These are phyloP conservation scores for Pyracantha coccinea DNA, from an alignment of 331 rosid species.

Conservation along the genomic window DNA sequence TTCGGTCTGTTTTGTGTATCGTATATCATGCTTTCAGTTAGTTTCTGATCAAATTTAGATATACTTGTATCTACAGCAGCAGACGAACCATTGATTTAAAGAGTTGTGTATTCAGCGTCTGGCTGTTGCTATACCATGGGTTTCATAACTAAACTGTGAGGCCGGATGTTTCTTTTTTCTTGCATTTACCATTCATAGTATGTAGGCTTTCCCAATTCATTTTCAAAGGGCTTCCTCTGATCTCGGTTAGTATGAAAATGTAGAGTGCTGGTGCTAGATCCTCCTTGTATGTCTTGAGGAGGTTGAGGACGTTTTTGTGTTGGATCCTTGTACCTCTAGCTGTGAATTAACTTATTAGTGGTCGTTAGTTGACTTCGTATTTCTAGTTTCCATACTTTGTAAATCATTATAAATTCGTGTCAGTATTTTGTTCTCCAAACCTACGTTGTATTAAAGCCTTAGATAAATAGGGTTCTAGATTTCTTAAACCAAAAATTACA, in stretches of 20 bases:
- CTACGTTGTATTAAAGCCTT: too few relatives aligned
- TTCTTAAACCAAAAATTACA: too few relatives aligned
- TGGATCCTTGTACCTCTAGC: too few relatives aligned
- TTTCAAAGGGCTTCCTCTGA: neutral
- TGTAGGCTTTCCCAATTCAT: too few relatives aligned
- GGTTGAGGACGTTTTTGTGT: neutral
- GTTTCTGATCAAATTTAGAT: neutral
- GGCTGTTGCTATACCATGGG: neutral
- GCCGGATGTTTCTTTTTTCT: neutral
- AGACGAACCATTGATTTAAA: neutral
- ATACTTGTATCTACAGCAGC: neutral
- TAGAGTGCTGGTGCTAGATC: neutral
- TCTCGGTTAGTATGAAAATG: neutral
- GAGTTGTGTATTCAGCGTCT: neutral
- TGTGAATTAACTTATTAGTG: too few relatives aligned
- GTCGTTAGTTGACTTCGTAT: too few relatives aligned
- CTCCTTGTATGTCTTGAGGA: too few relatives aligned
- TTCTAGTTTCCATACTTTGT: too few relatives aligned
- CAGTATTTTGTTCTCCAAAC: too few relatives aligned
- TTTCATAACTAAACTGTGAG: neutral
- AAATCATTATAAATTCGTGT: too few relatives aligned
- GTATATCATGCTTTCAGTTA: neutral
- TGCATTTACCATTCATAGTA: too few relatives aligned
- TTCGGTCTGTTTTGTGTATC: neutral
- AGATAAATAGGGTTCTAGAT: too few relatives aligned